Evolutionary conservation across 225 moss, liverwort and hornwort species (phyloP), one percentile per base, ranked within the genome.

Genomic region (Polytrichum commune): DNA sequence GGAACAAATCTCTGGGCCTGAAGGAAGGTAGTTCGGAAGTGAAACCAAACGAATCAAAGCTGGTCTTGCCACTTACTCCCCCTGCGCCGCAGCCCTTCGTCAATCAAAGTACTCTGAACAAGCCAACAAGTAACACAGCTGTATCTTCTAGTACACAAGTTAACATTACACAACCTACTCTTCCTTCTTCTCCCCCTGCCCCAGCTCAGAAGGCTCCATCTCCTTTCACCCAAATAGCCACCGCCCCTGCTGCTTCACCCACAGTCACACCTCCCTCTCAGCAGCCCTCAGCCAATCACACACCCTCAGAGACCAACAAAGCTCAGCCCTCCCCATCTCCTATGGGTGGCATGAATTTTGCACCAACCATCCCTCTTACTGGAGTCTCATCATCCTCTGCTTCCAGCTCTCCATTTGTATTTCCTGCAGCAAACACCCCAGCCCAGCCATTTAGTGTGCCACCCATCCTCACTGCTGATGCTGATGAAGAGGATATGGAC

Each of bases 401-500:
- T 22, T 69, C 76, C 46, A 32, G 60, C 29, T 74, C 79, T 63
- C 73, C 82, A 58, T 87, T 90, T 80, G 68, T 81, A 62, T 90
- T 90, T 68, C 78, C 85, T 67, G 78, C 84, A 33, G 77, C 75
- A n/a, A 77, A 76, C 55, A 66, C 73, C 29, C 73, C 79, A 70
- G 46, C 73, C 75, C 71, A 80, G 7, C 65, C 73, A 75, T 91
- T 82, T 79, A 74, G 69, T 73, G 75, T 73, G 80, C 83, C 78
- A 74, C 75, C 74, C 63, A 76, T 80, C 53, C 72, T 67, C 65
- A 68, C 80, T 68, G 69, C 71, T 46, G 81, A 86, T 29, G 53
- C 79, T 60, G 80, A 91, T 73, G 98, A 95, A 80, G 98, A 98
- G 78, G 97, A 92, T 66, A 95, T 95, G 95, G 93, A 93, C 76